These are phyloP conservation scores for Amorphotheca resinae DNA, from an alignment of 495 filamentous ascomycete genomes.

Conservation along the genomic window DNA sequence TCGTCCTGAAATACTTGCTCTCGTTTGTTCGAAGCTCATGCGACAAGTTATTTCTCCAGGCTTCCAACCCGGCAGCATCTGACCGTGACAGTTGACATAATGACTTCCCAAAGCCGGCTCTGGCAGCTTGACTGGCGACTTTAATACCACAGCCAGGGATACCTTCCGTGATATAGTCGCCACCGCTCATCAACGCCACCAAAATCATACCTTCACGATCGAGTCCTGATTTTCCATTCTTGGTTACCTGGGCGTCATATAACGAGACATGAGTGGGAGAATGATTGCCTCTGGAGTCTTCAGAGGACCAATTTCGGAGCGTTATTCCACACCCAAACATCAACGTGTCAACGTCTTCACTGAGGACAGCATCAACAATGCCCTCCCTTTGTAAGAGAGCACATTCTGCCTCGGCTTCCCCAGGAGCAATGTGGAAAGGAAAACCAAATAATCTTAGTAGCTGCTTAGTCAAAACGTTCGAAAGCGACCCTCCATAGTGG, in stretches of 20 bases:
- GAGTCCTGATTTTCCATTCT: slow-evolving; percentile 40
- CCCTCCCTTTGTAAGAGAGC: slow-evolving; percentile 72
- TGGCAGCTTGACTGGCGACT: slow-evolving; percentile 77
- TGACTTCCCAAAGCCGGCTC: slow-evolving; percentile 73
- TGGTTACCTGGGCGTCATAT: slow-evolving; percentile 46
- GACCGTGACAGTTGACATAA: slow-evolving; percentile 48
- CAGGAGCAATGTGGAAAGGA: slow-evolving; percentile 73
- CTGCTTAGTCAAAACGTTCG: slow-evolving; percentile 57
- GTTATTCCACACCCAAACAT: slow-evolving; percentile 87
- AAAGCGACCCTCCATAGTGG: slow-evolving; percentile 29
- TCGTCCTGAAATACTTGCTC: slow-evolving; percentile 65
- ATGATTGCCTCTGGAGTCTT: slow-evolving; percentile 46
- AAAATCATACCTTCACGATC: slow-evolving; percentile 85
- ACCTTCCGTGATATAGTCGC: slow-evolving; percentile 86
- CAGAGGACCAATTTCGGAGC: slow-evolving; percentile 73
- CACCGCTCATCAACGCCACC: slow-evolving; percentile 89
- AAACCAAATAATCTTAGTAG: slow-evolving; percentile 79
- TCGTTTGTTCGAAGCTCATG: slow-evolving; percentile 76
- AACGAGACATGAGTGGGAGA: slow-evolving; percentile 78
- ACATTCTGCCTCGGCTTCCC: slow-evolving; percentile 95
- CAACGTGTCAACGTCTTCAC: slow-evolving; percentile 93
- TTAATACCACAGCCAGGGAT: slow-evolving; percentile 80
- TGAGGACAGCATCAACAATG: slow-evolving; percentile 88
- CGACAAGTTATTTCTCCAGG: slow-evolving; percentile 64
- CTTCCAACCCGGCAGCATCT: slow-evolving; percentile 39